Percentiles rank a stretch among this genome's conserved stretches.
Evolutionary conservation across 2,329 filamentous ascomycete species (phyloP).

Genomic region (Colletotrichum sp.): DNA sequence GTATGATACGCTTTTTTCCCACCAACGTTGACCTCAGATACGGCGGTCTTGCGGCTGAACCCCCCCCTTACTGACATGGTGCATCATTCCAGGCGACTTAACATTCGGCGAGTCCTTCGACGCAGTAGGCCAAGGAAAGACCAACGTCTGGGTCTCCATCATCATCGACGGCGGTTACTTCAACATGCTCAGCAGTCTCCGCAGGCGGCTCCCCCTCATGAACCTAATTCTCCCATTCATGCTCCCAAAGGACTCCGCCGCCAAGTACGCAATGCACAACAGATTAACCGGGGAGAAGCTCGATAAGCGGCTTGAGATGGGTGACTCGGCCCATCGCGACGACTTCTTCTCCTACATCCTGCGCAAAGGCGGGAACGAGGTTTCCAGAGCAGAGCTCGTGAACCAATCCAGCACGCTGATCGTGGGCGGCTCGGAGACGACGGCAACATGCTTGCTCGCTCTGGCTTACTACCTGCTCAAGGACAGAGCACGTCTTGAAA

Average conservation of each 20-base stretch:
- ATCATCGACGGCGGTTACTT: background rate
- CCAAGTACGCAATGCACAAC: background rate
- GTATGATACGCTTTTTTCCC: background rate
- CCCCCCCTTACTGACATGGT: background rate
- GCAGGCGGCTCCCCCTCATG: background rate
- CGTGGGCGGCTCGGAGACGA: background rate
- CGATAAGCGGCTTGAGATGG: background rate
- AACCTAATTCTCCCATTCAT: background rate
- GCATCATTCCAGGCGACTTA: background rate
- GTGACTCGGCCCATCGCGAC: background rate
- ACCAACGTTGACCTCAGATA: accelerated
- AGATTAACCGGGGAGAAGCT: background rate
- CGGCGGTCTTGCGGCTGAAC: background rate
- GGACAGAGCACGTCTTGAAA: background rate
- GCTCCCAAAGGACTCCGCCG: background rate
- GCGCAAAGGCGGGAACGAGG: background rate
- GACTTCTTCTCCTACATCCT: background rate
- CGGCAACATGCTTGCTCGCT: background rate
- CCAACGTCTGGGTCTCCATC: background rate
- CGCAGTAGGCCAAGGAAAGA: background rate
- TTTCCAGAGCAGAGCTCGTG: background rate
- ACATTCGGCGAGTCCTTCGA: background rate
- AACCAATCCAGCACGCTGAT: background rate
- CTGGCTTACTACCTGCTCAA: background rate
- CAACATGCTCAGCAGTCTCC: background rate